Conservation (phyloP, 768 basidiomycete genomes). For the Neoboletus magnificus region DNA sequence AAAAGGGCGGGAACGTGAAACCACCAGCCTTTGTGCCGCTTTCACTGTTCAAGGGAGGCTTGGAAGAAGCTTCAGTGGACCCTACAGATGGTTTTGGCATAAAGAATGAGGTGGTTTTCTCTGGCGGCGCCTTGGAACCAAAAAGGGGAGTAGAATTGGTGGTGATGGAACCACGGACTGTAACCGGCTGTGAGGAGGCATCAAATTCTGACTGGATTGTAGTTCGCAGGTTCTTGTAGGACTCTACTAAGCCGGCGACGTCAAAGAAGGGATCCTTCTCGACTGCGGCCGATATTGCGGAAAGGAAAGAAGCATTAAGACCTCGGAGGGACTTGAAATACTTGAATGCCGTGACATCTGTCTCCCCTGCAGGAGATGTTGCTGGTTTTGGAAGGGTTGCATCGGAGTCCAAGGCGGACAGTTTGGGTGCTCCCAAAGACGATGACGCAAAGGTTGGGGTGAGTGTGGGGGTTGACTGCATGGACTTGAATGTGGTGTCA, state of each 20-base stretch:
- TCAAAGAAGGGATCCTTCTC: constrained; percentile 72
- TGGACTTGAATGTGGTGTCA: constrained; percentile 8
- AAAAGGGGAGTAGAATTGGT: constrained; percentile 12
- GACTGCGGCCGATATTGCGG: constrained; percentile 54
- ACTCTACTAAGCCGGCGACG: constrained; percentile 49
- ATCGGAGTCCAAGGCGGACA: constrained; percentile 29
- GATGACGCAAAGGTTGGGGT: constrained; percentile 25
- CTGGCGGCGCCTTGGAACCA: constrained; percentile 7
- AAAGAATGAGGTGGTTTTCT: constrained; percentile 18
- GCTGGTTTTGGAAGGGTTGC: constrained; percentile 12
- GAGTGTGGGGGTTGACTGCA: constrained; percentile 13
- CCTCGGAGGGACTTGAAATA: constrained; percentile 74
- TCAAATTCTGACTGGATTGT: constrained; percentile 58
- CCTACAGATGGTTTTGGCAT: constrained; percentile 37
- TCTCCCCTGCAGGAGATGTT: constrained; percentile 24
- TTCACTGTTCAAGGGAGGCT: constrained; percentile 13
- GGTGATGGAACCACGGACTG: constrained; percentile 4
- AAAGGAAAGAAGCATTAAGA: constrained; percentile 63
- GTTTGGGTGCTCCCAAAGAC: background rate
- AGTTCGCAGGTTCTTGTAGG: constrained; percentile 55
- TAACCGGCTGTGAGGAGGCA: constrained; percentile 18
- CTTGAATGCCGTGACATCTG: constrained; percentile 38
- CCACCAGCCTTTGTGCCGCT: constrained; percentile 17
- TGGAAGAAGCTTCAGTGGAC: constrained; percentile 13
- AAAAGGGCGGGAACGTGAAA: constrained; percentile 27